These are phyloP conservation scores for Annulohypoxylon stygium DNA, from an alignment of 495 filamentous ascomycete genomes.

Conservation along the genomic window DNA sequence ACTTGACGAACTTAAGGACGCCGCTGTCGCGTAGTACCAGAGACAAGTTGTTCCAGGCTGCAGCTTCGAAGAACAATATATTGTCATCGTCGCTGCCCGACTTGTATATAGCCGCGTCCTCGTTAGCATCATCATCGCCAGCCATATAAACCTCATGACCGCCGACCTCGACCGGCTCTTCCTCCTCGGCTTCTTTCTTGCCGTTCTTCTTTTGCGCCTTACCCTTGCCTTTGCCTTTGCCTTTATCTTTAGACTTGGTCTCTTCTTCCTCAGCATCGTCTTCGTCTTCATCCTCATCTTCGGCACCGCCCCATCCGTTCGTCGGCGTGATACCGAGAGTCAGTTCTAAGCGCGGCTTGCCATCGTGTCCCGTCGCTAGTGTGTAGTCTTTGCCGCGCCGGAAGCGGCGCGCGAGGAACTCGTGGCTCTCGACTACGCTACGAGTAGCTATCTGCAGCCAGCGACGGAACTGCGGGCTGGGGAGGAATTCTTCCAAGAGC, in stretches of 20 bases:
- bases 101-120: conserved; percentile 89
- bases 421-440: conserved; percentile 71
- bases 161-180: conserved; percentile 71
- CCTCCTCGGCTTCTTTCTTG: conserved; percentile 51
- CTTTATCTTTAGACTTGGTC: conserved; percentile 65
- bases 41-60: conserved; percentile 89
- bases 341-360: conserved; percentile 86
- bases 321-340: conserved; percentile 87
- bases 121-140: conserved; percentile 79
- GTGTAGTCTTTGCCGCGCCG: conserved; percentile 90
- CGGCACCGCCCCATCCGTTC: conserved; percentile 82
- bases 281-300: conserved; percentile 61
- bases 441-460: conserved; percentile 88
- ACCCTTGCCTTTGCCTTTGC: conserved; percentile 56
- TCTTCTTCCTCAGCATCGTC: conserved; percentile 55
- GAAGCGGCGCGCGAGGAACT: conserved; percentile 85
- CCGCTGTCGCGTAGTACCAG: conserved; percentile 90
- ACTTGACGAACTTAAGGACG: conserved; percentile 94
- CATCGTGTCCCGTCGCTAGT: conserved; percentile 85
- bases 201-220: conserved; percentile 50
- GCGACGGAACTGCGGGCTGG: conserved; percentile 87
- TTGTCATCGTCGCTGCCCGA: conserved; percentile 86
- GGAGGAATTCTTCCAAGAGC: conserved; percentile 81
- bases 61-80: conserved; percentile 88
- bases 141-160: conserved; percentile 96